phyloP scores from a whole-genome alignment of 1,139 yeast species.

The Lizanozyma gosingica region DNA sequence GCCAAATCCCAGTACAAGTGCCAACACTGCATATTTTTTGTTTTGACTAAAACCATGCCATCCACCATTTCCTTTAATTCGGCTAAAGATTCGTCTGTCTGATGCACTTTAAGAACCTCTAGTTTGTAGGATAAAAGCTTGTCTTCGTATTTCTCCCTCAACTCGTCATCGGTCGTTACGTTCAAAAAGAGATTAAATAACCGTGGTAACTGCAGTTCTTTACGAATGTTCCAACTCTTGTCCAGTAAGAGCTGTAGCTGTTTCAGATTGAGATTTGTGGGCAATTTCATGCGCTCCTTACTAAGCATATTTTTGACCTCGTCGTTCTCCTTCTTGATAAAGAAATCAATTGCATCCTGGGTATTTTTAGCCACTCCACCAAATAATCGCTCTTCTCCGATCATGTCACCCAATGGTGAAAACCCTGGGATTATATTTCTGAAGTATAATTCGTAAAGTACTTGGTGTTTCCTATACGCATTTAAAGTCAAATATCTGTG shows the following conservation, averaged over 20 bases:
- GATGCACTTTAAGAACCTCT: slow-evolving; percentile 37
- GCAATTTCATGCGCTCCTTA: slow-evolving; percentile 32
- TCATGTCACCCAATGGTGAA: slow-evolving; percentile 44
- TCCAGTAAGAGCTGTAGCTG: slow-evolving; percentile 27
- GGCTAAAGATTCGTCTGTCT: slow-evolving; percentile 27
- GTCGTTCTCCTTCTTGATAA: slow-evolving; percentile 31
- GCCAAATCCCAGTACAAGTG: slow-evolving; percentile 65
- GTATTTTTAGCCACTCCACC: slow-evolving; percentile 43
- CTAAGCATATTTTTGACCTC: slow-evolving; percentile 18
- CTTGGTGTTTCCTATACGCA: slow-evolving; percentile 19
- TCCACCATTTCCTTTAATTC: slow-evolving; percentile 51
- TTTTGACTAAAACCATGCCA: slow-evolving; percentile 64
- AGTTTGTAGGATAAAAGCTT: slow-evolving; percentile 49
- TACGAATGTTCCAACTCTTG: slow-evolving; percentile 42
- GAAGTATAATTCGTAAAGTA: slow-evolving; percentile 38
- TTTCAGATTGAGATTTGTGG: slow-evolving; percentile 23
- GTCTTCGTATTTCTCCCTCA: slow-evolving; percentile 53
- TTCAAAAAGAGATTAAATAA: slow-evolving; percentile 53
- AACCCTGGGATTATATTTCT: slow-evolving; percentile 43
- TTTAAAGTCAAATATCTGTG: slow-evolving; percentile 33
- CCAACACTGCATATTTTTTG: slow-evolving; percentile 64
- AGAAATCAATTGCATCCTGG: slow-evolving; percentile 40
- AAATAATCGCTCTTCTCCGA: slow-evolving; percentile 29
- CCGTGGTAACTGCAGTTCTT: slow-evolving; percentile 40
- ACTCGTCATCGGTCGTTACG: slow-evolving; percentile 51